Conservation (phyloP, 106 monocot genomes). For the Allium sativum region DNA sequence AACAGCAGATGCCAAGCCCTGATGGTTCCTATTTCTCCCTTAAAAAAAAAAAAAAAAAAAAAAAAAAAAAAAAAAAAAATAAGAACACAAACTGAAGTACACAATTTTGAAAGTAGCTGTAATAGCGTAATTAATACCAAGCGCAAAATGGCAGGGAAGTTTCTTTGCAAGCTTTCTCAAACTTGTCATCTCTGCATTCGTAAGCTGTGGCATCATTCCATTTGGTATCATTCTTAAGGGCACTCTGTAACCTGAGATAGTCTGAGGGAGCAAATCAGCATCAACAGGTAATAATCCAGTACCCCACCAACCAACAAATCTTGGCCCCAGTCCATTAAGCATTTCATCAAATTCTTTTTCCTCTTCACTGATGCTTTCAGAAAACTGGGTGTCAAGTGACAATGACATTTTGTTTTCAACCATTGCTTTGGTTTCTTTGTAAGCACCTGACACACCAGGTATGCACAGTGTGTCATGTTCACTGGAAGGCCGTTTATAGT, state of each 20-base stretch:
- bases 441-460: constrained; percentile 45
- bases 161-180: constrained; percentile 70
- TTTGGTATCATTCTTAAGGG: constrained; percentile 84
- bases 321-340: constrained; percentile 84
- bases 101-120: not conserved
- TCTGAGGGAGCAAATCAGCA: constrained; percentile 87
- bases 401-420: constrained; percentile 10
- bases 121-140: constrained; percentile 47
- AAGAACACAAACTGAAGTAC: not conserved
- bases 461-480: constrained; percentile 34
- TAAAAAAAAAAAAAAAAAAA: no score
- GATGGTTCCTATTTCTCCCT: constrained; percentile 96
- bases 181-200: constrained; percentile 88
- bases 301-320: constrained; percentile 99
- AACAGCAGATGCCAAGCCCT: constrained; percentile 90
- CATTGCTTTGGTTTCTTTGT: constrained; percentile 9
- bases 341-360: constrained; percentile 58
- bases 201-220: constrained; percentile 80
- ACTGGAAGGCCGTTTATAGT: constrained; percentile 41
- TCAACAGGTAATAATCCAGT: constrained; percentile 86
- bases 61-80: constrained; percentile 14
- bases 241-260: constrained; percentile 68
- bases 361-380: constrained; percentile 63
- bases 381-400: constrained; percentile 7
- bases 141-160: constrained; percentile 93